These are phyloP conservation scores for Yamadazyma sp. DNA, from an alignment of 805 yeast genomes.

Conservation along the genomic window DNA sequence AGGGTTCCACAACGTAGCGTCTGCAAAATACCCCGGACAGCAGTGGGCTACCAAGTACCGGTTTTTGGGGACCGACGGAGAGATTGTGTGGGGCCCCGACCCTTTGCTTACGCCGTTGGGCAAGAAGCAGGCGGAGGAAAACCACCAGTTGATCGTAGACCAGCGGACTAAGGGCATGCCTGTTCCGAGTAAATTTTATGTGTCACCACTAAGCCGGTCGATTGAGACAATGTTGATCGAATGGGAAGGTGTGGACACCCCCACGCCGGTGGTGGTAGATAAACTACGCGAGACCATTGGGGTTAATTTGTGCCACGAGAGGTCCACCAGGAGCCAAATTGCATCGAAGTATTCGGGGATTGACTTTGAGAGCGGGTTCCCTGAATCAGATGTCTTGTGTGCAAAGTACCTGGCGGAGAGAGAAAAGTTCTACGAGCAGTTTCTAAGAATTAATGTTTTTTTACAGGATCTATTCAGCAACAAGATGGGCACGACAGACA, in stretches of 20 bases:
- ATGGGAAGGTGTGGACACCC: conserved; percentile 41
- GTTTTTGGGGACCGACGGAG: conserved; percentile 52
- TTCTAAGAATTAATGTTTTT: conserved; percentile 47
- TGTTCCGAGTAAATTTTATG: conserved; percentile 54
- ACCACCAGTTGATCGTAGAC: conserved; percentile 40
- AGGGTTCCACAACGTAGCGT: conserved; percentile 62
- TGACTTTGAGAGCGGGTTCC: conserved; percentile 45
- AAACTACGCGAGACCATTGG: conserved; percentile 63
- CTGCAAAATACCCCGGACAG: conserved; percentile 51
- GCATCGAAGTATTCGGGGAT: conserved; percentile 30
- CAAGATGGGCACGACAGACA: conserved; percentile 9
- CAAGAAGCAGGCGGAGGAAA: conserved; percentile 51
- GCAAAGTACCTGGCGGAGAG: conserved; percentile 30
- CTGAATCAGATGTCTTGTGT: conserved; percentile 51
- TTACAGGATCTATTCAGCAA: conserved; percentile 33
- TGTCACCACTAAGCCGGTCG: conserved; percentile 65
- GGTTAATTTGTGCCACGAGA: conserved; percentile 57
- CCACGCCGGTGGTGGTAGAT: conserved; percentile 39
- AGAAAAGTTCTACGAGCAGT: conserved; percentile 52
- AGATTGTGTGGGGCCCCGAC: conserved; percentile 59
- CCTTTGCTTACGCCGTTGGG: conserved; percentile 59
- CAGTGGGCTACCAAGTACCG: conserved; percentile 61
- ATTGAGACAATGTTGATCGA: conserved; percentile 54
- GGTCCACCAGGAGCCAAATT: conserved; percentile 44
- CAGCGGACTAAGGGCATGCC: conserved; percentile 51